Conservation (phyloP, 768 basidiomycete genomes). For the Leccinum barrowsii region DNA sequence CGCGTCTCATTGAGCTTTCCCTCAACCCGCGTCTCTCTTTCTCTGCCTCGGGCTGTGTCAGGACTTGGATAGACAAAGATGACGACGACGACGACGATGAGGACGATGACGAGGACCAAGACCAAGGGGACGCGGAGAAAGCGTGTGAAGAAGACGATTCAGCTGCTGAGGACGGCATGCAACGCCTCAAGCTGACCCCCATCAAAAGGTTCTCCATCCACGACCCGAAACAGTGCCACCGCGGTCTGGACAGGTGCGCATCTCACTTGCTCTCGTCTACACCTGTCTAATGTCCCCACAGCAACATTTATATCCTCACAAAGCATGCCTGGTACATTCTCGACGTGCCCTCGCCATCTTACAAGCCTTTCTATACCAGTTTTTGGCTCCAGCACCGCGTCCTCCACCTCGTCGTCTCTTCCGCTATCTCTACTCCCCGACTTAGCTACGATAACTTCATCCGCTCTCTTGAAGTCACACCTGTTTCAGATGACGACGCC, state of each 20-base stretch:
- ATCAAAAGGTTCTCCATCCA: conserved; percentile 51
- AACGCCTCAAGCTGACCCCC: conserved; percentile 37
- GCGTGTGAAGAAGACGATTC: background rate
- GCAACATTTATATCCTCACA: conserved; percentile 64
- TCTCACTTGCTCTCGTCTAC: background rate
- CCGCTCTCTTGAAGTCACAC: conserved; percentile 29
- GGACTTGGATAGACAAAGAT: conserved; percentile 34
- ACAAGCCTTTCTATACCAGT: conserved; percentile 41
- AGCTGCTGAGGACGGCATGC: conserved; percentile 14
- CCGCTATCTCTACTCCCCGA: conserved; percentile 32
- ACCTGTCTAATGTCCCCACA: conserved; percentile 27
- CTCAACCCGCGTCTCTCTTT: conserved; percentile 16
- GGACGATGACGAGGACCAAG: conserved; percentile 21
- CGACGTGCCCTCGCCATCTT: conserved; percentile 42
- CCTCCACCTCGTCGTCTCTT: conserved; percentile 44
- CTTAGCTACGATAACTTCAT: conserved; percentile 41
- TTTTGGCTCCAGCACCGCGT: conserved; percentile 52
- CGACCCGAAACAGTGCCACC: conserved; percentile 24
- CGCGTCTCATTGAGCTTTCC: conserved; percentile 34
- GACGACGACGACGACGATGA: conserved; percentile 26
- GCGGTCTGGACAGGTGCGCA: conserved; percentile 42
- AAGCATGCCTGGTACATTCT: conserved; percentile 69
- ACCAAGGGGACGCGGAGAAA: conserved; percentile 20
- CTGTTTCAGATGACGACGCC: conserved; percentile 31
- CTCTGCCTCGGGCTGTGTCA: conserved; percentile 41